A percentile compares a stretch with the other conserved stretches of the same genome.
phyloP scores from a whole-genome alignment of 140 eudicot genomes.

The Erigeron philadelphicus region DNA sequence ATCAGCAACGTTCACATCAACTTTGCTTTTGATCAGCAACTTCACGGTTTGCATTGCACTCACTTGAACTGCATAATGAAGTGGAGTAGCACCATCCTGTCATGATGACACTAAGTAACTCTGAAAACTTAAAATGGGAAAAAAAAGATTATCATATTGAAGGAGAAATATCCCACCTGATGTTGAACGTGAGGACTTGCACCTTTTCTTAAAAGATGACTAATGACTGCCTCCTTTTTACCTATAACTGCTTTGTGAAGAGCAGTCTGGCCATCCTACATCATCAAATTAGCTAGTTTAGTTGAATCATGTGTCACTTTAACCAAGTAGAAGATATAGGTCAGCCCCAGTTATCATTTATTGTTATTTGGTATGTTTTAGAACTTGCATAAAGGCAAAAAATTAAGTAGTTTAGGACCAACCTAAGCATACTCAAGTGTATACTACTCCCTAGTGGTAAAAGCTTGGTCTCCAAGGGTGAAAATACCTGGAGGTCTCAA shows the following conservation, averaged over 20 bases:
- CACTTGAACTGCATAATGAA: slow-evolving; percentile 96
- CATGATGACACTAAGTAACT: slow-evolving; percentile 16
- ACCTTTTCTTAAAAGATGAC: slow-evolving; percentile 88
- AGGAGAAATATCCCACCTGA: slow-evolving; percentile 40
- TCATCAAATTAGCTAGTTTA: slow-evolving; percentile 15
- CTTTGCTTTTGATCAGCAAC: slow-evolving; percentile 66
- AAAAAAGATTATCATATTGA: background rate
- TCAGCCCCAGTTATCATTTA: background rate
- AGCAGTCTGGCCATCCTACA: slow-evolving; percentile 77
- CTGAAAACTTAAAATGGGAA: background rate
- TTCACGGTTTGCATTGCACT: slow-evolving; percentile 92
- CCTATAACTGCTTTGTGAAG: slow-evolving; percentile 76
- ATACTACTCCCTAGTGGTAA: background rate
- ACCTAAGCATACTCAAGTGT: background rate
- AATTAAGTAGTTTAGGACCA: background rate
- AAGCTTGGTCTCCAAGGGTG: too few relatives aligned
- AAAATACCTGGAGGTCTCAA: too few relatives aligned
- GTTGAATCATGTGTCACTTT: background rate
- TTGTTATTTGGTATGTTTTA: background rate
- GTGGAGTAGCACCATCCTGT: slow-evolving; percentile 91
- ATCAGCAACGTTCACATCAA: slow-evolving; percentile 70
- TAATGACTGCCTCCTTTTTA: slow-evolving; percentile 80
- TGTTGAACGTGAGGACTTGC: slow-evolving; percentile 67
- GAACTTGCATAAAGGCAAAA: background rate
- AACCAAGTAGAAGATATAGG: background rate